Evolutionary conservation across 177 flowering plant species (phyloP), one percentile per base, ranked within the genome.

Genomic region (Tripterygium wilfordii): DNA sequence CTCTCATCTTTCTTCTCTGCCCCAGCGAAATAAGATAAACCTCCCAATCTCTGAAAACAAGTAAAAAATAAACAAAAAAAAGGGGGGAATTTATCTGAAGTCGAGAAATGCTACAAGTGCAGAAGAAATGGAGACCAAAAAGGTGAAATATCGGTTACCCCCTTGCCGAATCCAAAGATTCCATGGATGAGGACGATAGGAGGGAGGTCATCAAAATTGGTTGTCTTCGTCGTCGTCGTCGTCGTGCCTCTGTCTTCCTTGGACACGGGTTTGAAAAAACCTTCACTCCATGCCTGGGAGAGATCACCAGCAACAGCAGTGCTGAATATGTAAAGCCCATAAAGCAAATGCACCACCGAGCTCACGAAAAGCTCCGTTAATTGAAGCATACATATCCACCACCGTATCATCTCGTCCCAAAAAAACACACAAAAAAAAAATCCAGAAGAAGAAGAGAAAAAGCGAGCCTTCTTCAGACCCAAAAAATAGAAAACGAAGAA

Each of bases 151-250:
- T 12, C 29, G 12, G 10, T 50, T 72, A 94, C 99, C 86, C 96
- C 99, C 78, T 94, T 81, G 18, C 99, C 99, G 63, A 89, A 94
- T 31, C 99, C 99, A 59, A 94, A 94, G 33, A 89, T 85, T n/a
- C 99, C 97, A 77, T 94, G 97, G 48, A 89, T 81, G 42, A 94
- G 64, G 3, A 92, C 97, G 62, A 92, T 85, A 18, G 98, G 97
- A 57, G 98, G 89, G 54, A 84, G 48, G 43, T 56, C 76, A 38
- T 67, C 71, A 41, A 23, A 36, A 57, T 20, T 54, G 13, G 29
- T 42, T 12, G 45, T 42, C 17, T 36, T 10, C 12, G 31, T n/a
- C 12, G 24, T 24, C n/a, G n/a, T n/a, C n/a, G n/a, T n/a, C n/a
- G n/a, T n/a, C 12, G 24, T 24, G 22, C 5, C 45, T 19, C 23